Evolutionary conservation across 1,139 yeast species (phyloP), one percentile per base, ranked within the genome.

Genomic region (Kodamaea derodonti): DNA sequence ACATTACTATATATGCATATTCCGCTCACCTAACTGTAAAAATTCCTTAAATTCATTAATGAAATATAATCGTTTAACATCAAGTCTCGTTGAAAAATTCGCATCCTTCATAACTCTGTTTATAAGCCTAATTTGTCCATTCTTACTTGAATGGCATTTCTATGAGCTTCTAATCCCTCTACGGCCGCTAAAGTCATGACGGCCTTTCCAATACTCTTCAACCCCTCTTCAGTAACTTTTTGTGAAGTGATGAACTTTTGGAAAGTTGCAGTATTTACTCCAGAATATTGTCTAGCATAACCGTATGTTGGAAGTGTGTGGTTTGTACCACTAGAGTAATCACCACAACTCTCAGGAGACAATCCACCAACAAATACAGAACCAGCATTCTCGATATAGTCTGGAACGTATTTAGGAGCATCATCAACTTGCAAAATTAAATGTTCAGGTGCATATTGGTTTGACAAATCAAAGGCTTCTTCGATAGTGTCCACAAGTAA

Each of bases 261-360:
- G 79, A 87, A 92, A 0, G 97, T 88, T 33, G 90, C 83, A 22
- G 97, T 90, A 65, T 92, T 92, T 40, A 90, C 97, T 38, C 99
- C 99, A 45, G 95, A 84, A 65, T 92, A 92, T 75, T 87, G 95
- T 65, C 88, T 82, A 32, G 99, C 97, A 56, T 92, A 92, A 33
- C 99, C 98, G 58, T 92, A 92, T 0, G 99, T 92, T 40, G 98
- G 99, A 52, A 92, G 73, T 1, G 98, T 92, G 65, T 90, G 97
- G 71, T 92, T 92, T 5, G 98, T 92, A 56, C 98, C 97, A 43
- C 92, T 80, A 1, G 97, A 88, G 66, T 92, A 94, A 62, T 94
- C 98, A 52, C 99, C 99, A 61, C 97, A 90, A 3, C 95, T 84
- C 61, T 92, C 99, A 30, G 98, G 98, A 3, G 96, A 84, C 58